Base-by-base conservation (phyloP, 2,329 filamentous ascomycete genomes). In the Ophiocordyceps unilateralis region DNA sequence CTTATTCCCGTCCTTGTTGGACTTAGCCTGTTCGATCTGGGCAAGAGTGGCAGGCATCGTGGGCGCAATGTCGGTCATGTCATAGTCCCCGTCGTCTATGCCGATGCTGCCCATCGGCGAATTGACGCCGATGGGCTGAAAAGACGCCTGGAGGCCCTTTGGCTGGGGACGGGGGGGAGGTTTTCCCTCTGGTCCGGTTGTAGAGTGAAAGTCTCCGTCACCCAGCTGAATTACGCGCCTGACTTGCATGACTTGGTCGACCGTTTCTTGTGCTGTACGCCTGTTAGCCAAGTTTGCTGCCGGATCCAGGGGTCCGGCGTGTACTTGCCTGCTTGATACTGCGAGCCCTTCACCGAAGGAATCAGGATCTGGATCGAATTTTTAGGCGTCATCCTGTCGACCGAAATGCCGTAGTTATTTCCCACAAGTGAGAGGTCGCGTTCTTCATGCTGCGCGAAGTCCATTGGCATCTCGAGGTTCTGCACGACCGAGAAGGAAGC, bases 401-500 rank as follows among this genome's bases (percentile, higher is more conserved):
- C 64, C 22, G 68, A 64, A 45, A 79, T 64, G 37, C 70, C 70
- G 53, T 84, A 87, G 42, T 77, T 68, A 41, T 74, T 66, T 4
- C 74, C 78, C 22, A 76, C 69, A 54, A 84, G 70, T 11, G 67
- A 70, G n/a, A 85, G 61, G 14, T 83, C 60, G 5, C 70, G 51
- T 30, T 72, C 65, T 5, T 68, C 69, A 2, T 66, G 61, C 46
- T 69, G 62, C 2, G 70, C 68, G 42, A 71, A 67, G 44, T 76
- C 70, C 51, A 75, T 55, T 10, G 69, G 69, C 37, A 84, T 70
- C 32, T 78, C 70, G 47, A 85, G 64, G 48, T 78, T 69, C 54
- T 77, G 72, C 40, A 87, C 62, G 1, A 80, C 68, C 11, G 73
- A 75, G 44, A 87, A 69, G n/a, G 81, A 76, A 3, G 86, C 63